Base-by-base conservation (phyloP, 1,284 basidiomycete genomes). In the Meripilus lineatus region DNA sequence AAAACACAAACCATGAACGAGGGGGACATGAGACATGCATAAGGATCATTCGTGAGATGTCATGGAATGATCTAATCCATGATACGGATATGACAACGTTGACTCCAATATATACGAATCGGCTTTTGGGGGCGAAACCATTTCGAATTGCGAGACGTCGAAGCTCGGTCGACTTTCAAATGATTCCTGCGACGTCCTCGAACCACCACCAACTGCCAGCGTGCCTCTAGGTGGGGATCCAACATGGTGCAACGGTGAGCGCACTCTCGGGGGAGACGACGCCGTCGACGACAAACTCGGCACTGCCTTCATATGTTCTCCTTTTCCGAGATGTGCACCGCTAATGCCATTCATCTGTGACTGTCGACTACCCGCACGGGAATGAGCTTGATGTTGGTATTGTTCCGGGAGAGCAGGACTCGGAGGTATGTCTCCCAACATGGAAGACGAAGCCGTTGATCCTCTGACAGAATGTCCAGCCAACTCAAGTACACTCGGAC, bases 401-500 rank as follows among this genome's bases (percentile, higher is more conserved):
- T 67, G 66, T 15, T 66, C 69, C 5, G 73, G 69, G 44, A 71
- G 53, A 26, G 57, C 62, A 20, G 70, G 73, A 35, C 64, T 70
- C 3, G 70, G 65, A 7, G 74, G 68, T 42, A 73, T 65, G 25
- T 66, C 64, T 21, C 51, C 49, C 20, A 39, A 33, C 47, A 50
- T 51, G 33, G 56, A 56, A 15, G 57, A 52, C 13, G 51, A 56
- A 8, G 56, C 49, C 11, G 56, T 47, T 18, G 63, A 63, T n/a
- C 56, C 55, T 26, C 58, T 56, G 46, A 61, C 52, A 40, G 54
- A 49, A n/a, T 49, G 51, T 15, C 51, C 46, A 6, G 56, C 54
- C 23, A 62, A 44, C 32, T 70, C 72, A 4, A 69, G 37, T 10
- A 69, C 49, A 51, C 69, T 74, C 21, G 71, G 67, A 26, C 68